phyloP scores from a whole-genome alignment of 129 eudicot genomes.

The Scalesia atractyloides region DNA sequence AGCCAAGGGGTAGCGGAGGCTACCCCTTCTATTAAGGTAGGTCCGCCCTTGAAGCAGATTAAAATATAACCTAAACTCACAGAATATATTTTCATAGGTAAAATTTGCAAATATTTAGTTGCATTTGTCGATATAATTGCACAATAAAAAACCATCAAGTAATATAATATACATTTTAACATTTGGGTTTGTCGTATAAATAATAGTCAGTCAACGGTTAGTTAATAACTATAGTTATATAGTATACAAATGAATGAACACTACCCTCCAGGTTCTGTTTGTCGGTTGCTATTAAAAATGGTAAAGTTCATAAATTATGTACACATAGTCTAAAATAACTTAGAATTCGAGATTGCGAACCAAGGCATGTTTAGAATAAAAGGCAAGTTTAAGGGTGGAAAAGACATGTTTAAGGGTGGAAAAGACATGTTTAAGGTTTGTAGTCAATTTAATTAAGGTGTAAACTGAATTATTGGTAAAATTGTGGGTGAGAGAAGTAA shows the following conservation, averaged over 20 bases:
- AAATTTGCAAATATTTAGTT: not conserved
- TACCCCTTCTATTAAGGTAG: too few species aligned
- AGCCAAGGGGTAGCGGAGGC: too few species aligned
- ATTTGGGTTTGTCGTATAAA: too few species aligned
- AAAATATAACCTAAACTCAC: too few species aligned
- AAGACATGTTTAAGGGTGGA: too few species aligned
- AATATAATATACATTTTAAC: not conserved
- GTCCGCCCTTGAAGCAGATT: too few species aligned
- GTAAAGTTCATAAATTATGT: not conserved
- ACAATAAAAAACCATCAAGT: not conserved
- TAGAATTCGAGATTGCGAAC: not conserved
- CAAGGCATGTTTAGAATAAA: not conserved
- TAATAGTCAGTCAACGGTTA: not conserved
- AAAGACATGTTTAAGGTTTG: constrained; percentile 32
- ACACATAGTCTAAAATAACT: not conserved
- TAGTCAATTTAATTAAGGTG: constrained; percentile 31
- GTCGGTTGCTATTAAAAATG: too few species aligned
- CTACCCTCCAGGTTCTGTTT: not conserved
- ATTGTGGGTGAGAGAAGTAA: constrained; percentile 58
- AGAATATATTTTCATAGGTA: too few species aligned
- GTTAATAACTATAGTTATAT: not conserved
- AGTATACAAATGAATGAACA: not conserved
- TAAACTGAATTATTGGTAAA: constrained; percentile 16
- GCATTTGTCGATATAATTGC: too few species aligned
- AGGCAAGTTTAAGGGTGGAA: constrained; percentile 15